Percentiles rank a stretch among this genome's conserved stretches.
phyloP scores from a whole-genome alignment of 2,329 filamentous ascomycete genomes.

The Lasiodiplodia sp. region DNA sequence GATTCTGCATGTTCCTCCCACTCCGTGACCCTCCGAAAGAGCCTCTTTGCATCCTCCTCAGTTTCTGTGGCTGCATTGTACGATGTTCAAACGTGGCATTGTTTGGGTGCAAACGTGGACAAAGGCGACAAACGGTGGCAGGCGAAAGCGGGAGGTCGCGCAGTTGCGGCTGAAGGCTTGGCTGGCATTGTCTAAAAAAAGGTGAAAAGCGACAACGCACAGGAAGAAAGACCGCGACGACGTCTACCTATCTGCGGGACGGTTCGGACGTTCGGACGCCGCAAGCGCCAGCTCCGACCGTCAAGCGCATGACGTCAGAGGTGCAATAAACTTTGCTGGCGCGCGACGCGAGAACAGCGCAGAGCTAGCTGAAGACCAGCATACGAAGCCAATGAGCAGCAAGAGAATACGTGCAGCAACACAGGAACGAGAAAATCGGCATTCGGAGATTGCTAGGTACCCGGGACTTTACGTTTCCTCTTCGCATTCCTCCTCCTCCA shows the following conservation, averaged over 20 bases:
- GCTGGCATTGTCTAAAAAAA: no score
- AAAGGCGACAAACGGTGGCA: background rate
- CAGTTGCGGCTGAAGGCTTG: background rate
- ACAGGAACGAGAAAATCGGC: background rate
- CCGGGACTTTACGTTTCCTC: conserved; percentile 28
- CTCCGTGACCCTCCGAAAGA: background rate
- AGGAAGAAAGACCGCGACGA: no score
- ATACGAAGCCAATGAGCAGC: background rate
- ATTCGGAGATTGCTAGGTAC: no score
- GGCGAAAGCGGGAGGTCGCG: background rate
- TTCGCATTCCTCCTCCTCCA: conserved; percentile 32
- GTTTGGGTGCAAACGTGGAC: background rate
- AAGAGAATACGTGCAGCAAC: background rate
- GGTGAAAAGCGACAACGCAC: no score
- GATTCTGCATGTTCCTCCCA: background rate
- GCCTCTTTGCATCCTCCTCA: background rate
- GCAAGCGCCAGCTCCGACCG: background rate
- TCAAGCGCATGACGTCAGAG: no score
- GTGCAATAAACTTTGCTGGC: no score
- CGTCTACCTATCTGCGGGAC: no score
- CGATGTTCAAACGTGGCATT: background rate
- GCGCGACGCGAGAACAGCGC: background rate
- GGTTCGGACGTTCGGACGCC: no score
- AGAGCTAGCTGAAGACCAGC: background rate
- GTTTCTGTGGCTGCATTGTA: background rate